Percentiles rank a stretch among this genome's conserved stretches.
These are phyloP conservation scores for Penicillium bialowiezense DNA, from an alignment of 495 filamentous ascomycete species.

Conservation along the genomic window DNA sequence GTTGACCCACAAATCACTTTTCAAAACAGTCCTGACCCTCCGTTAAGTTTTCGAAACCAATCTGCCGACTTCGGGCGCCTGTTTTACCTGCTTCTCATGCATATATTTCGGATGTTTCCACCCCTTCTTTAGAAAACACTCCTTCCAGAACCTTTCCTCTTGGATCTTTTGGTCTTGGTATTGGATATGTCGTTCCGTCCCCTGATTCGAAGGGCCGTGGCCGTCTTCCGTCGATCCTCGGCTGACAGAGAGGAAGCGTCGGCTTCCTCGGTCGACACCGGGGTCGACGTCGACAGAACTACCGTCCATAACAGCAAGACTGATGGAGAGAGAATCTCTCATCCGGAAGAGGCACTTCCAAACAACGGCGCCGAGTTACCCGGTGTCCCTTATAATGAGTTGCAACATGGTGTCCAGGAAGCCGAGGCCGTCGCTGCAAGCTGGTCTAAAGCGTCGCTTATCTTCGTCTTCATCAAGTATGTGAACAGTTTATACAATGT, in stretches of 20 bases:
- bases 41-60: constrained; percentile 1
- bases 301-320: constrained; percentile 1
- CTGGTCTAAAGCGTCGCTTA: constrained; percentile 31
- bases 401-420: constrained; percentile 34
- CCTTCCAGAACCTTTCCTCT: not conserved
- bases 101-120: not conserved
- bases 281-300: not conserved
- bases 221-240: constrained; percentile 6
- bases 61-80: constrained; percentile 10
- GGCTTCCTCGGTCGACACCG: not conserved
- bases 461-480: constrained; percentile 35
- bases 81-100: constrained; percentile 2
- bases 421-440: constrained; percentile 35
- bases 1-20: not conserved
- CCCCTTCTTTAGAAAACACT: not conserved
- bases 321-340: not conserved
- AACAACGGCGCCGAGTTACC: constrained; percentile 9
- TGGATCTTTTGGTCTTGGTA: not conserved
- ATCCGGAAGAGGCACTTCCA: constrained; percentile 1
- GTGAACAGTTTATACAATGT: not conserved
- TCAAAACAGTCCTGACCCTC: not conserved
- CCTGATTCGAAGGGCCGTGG: constrained; percentile 7
- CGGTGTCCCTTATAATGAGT: constrained; percentile 6
- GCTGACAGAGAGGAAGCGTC: constrained; percentile 4
- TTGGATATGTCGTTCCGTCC: constrained; percentile 8